Evolutionary conservation across 2,329 filamentous ascomycete genomes (phyloP).

Genomic region (Fusarium equiseti): DNA sequence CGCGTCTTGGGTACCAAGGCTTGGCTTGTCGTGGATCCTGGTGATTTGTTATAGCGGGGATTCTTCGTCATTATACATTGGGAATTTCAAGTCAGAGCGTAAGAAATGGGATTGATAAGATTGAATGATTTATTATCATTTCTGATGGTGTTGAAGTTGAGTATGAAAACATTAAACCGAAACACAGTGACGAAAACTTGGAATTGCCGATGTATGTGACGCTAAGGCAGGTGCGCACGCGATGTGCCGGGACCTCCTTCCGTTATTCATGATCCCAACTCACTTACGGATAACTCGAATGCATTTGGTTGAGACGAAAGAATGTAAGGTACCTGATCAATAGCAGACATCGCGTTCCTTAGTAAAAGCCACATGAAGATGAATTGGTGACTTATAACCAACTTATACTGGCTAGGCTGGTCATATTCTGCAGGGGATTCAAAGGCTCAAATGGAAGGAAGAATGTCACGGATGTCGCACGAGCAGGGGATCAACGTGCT

Average conservation of each 20-base stretch:
- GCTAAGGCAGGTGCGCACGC: slow-evolving; percentile 30
- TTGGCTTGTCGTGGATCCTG: slow-evolving; percentile 28
- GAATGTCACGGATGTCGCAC: slow-evolving; percentile 1
- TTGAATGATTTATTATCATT: not conserved
- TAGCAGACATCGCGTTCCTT: not conserved
- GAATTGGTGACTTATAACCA: not conserved
- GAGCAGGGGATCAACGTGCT: slow-evolving; percentile 14
- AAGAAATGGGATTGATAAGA: not conserved
- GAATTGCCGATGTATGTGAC: slow-evolving; percentile 28
- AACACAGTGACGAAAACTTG: slow-evolving; percentile 12
- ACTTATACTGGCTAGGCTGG: not conserved
- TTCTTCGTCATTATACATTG: slow-evolving; percentile 12
- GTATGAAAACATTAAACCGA: not conserved
- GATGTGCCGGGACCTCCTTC: slow-evolving; percentile 12
- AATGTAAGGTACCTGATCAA: too few species aligned
- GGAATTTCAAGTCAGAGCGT: not conserved
- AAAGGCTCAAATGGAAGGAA: not conserved
- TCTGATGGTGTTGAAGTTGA: slow-evolving; percentile 10
- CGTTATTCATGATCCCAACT: not conserved
- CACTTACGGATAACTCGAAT: not conserved
- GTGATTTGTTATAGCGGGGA: slow-evolving; percentile 13
- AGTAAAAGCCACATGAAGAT: not conserved
- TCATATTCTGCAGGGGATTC: slow-evolving; percentile 8
- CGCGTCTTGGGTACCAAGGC: slow-evolving; percentile 30
- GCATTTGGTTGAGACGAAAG: too few species aligned